Conservation (phyloP, 2,329 filamentous ascomycete genomes). For the Sclerotinia sclerotiorum region DNA sequence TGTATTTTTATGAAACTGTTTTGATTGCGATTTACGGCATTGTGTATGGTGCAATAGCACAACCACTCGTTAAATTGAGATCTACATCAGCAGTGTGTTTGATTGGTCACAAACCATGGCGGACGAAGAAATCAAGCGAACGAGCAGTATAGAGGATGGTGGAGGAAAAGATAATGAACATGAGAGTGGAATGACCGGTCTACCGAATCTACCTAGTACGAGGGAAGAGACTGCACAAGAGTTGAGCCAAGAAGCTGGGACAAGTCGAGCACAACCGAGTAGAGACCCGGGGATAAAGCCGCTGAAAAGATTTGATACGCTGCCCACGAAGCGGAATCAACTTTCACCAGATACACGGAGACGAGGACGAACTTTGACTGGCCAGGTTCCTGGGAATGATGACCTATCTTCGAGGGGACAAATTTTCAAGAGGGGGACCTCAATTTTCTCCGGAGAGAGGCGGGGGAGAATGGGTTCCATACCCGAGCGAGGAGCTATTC, state of each 20-base stretch:
- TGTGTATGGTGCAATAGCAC: not conserved
- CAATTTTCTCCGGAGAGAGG: not conserved
- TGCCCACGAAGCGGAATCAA: slow-evolving; percentile 11
- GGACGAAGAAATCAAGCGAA: slow-evolving; percentile 9
- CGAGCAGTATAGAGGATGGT: slow-evolving; percentile 7
- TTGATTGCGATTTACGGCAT: not conserved
- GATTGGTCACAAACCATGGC: slow-evolving; percentile 6
- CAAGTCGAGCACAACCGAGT: not conserved
- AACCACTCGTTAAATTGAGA: not conserved
- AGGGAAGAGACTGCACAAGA: slow-evolving; percentile 5
- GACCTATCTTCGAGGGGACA: not conserved
- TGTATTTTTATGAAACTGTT: not conserved
- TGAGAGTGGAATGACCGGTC: slow-evolving; percentile 1
- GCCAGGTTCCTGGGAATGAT: slow-evolving; percentile 11
- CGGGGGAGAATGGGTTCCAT: slow-evolving; percentile 13
- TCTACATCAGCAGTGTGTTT: not conserved
- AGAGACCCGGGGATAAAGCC: slow-evolving; percentile 3
- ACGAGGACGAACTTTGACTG: slow-evolving; percentile 16
- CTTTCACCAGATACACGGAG: slow-evolving; percentile 16
- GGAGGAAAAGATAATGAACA: slow-evolving; percentile 18
- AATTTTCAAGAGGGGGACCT: slow-evolving; percentile 17
- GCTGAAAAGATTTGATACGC: slow-evolving; percentile 19
- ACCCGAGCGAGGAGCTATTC: slow-evolving; percentile 15
- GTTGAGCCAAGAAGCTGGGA: slow-evolving; percentile 2
- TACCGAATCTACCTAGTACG: not conserved